Conservation (phyloP, 768 basidiomycete genomes). For the Cystoderma amianthinum region DNA sequence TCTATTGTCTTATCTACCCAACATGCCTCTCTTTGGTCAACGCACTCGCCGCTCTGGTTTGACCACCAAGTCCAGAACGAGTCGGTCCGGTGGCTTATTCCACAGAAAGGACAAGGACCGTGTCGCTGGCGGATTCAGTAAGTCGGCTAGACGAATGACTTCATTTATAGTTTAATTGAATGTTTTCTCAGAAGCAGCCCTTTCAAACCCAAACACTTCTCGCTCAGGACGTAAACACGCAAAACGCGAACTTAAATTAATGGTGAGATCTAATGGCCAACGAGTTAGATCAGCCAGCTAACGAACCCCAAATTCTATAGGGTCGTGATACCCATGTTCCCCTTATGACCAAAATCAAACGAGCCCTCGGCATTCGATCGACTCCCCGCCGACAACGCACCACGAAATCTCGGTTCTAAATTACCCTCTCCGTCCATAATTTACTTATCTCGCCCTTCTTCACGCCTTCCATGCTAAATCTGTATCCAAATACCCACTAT, state of each 20-base stretch:
- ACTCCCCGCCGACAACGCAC: conserved; percentile 23
- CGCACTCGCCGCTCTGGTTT: conserved; percentile 3
- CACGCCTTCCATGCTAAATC: background rate
- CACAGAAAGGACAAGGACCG: conserved; percentile 33
- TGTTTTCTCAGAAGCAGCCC: conserved; percentile 30
- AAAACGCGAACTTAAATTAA: conserved; percentile 33
- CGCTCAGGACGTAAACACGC: conserved; percentile 35
- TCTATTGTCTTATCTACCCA: background rate
- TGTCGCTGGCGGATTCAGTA: conserved; percentile 43
- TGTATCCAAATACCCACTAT: too few relatives aligned
- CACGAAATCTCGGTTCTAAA: background rate
- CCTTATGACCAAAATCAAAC: conserved; percentile 45
- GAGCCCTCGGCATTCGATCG: conserved; percentile 42
- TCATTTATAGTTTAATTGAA: conserved; percentile 1
- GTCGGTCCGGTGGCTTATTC: conserved; percentile 9
- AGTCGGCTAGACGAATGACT: conserved; percentile 9
- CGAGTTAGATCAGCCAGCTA: background rate
- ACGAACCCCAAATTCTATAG: conserved; percentile 16
- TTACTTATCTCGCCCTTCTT: too few relatives aligned
- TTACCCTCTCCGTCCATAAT: too few relatives aligned
- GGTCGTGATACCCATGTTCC: conserved; percentile 40
- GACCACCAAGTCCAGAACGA: conserved; percentile 2
- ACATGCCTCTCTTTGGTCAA: conserved; percentile 17
- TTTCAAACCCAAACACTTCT: conserved; percentile 46
- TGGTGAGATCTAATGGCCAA: conserved; percentile 38